A percentile compares a stretch with the other conserved stretches of the same genome.
phyloP scores from a whole-genome alignment of 352 stramenopile species.

The Globisporangium canariense region DNA sequence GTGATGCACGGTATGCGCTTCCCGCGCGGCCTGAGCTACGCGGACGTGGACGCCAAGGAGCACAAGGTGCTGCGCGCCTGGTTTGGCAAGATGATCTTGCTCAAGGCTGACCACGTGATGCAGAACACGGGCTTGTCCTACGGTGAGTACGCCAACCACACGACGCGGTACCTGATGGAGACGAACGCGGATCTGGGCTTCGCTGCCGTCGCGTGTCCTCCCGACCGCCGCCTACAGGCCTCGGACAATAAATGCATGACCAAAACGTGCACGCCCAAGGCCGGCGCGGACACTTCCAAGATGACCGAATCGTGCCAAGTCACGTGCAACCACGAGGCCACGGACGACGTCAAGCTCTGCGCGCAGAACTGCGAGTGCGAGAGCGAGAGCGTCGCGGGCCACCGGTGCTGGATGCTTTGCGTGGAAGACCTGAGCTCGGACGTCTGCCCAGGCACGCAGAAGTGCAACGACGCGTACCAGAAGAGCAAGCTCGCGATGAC shows the following conservation, averaged over 20 bases:
- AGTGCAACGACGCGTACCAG: conserved; percentile 37
- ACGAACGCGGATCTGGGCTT: conserved; percentile 31
- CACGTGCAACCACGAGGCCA: conserved; percentile 53
- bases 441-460: conserved; percentile 41
- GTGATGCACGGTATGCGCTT: conserved; percentile 80
- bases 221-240: conserved; percentile 35
- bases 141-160: conserved; percentile 49
- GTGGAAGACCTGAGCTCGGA: conserved; percentile 42
- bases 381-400: conserved; percentile 24
- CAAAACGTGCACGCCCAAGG: conserved; percentile 40
- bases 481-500: conserved; percentile 44
- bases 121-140: conserved; percentile 54
- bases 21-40: conserved; percentile 39
- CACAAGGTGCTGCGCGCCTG: conserved; percentile 53
- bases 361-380: conserved; percentile 42
- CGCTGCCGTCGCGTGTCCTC: conserved; percentile 42
- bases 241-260: conserved; percentile 49
- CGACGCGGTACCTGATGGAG: conserved; percentile 49
- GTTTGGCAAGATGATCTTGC: conserved; percentile 69
- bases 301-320: conserved; percentile 47
- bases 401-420: conserved; percentile 59
- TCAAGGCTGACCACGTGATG: conserved; percentile 42
- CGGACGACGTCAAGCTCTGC: conserved; percentile 31
- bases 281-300: conserved; percentile 20
- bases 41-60: conserved; percentile 17